These are phyloP conservation scores for Cymodocea nodosa DNA, from an alignment of 116 monocot species.

Conservation along the genomic window DNA sequence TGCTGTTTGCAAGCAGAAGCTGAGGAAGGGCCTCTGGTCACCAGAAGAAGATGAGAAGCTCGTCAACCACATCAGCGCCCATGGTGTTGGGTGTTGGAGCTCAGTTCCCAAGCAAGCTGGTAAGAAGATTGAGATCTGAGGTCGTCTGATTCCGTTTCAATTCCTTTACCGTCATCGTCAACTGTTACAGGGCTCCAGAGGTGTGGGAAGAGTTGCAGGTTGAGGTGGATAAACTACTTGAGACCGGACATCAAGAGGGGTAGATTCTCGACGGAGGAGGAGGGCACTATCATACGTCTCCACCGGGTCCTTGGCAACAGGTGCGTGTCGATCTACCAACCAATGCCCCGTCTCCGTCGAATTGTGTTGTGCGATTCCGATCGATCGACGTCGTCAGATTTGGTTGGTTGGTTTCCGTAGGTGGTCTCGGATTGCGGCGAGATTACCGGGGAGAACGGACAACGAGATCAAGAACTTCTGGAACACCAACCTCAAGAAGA, in stretches of 20 bases:
- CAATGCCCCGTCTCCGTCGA: too few species aligned
- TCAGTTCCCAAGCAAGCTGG: conserved; percentile 25
- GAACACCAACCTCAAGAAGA: conserved; percentile 8
- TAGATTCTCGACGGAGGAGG: conserved; percentile 12
- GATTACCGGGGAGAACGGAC: conserved; percentile 3
- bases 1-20: too few species aligned
- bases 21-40: too few species aligned
- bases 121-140: background rate
- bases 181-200: conserved; percentile 19
- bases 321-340: too few species aligned
- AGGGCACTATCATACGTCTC: conserved; percentile 17
- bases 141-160: background rate
- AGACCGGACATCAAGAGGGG: too few species aligned
- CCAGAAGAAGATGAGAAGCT: conserved; percentile 12
- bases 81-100: conserved; percentile 31
- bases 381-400: too few species aligned
- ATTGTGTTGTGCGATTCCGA: too few species aligned
- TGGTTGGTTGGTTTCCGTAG: background rate
- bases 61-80: conserved; percentile 18
- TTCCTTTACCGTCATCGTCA: background rate
- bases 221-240: conserved; percentile 5
- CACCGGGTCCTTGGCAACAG: conserved; percentile 21
- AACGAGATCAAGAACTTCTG: conserved; percentile 10
- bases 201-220: conserved; percentile 25
- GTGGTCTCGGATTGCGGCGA: conserved; percentile 4